phyloP scores from a whole-genome alignment of 2,329 filamentous ascomycete species.

The Sclerotiophoma versabilis region DNA sequence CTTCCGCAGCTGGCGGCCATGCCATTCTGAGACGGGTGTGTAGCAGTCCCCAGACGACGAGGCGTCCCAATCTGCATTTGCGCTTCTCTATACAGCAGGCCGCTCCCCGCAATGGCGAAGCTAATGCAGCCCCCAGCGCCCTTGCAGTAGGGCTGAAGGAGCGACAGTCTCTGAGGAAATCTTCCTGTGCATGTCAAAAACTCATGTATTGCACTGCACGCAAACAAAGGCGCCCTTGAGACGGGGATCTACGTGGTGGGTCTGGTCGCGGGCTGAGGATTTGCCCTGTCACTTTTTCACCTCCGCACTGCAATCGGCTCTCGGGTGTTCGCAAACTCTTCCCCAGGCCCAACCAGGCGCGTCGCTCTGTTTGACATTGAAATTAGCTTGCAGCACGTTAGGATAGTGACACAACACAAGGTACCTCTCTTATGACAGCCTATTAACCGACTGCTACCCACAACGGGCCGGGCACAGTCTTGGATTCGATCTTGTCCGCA shows the following conservation, averaged over 20 bases:
- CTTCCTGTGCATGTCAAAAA: constrained; percentile 1
- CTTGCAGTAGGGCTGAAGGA: constrained; percentile 47
- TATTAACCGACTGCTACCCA: constrained; percentile 23
- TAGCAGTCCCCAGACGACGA: constrained; percentile 35
- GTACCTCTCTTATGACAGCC: constrained; percentile 31
- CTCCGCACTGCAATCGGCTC: constrained; percentile 14
- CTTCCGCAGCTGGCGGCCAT: constrained; percentile 37
- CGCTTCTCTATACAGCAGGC: constrained; percentile 32
- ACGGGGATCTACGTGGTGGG: constrained; percentile 5
- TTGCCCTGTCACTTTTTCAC: constrained; percentile 41
- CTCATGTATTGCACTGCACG: constrained; percentile 1
- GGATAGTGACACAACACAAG: constrained; percentile 42
- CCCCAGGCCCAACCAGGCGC: constrained; percentile 24
- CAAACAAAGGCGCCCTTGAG: background rate
- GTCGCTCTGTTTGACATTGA: constrained; percentile 39
- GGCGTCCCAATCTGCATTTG: constrained; percentile 35
- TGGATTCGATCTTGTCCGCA: constrained; percentile 26
- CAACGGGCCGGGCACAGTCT: constrained; percentile 31
- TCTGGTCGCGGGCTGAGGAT: constrained; percentile 14
- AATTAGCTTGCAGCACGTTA: constrained; percentile 41
- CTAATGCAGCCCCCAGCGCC: constrained; percentile 35
- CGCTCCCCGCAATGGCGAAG: constrained; percentile 24
- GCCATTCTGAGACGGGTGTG: constrained; percentile 37
- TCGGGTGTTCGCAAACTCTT: constrained; percentile 20
- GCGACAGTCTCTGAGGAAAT: constrained; percentile 2